Evolutionary conservation across 1,284 basidiomycete species (phyloP), one percentile per base, ranked within the genome.

Genomic region (Boletellus deceptivus): DNA sequence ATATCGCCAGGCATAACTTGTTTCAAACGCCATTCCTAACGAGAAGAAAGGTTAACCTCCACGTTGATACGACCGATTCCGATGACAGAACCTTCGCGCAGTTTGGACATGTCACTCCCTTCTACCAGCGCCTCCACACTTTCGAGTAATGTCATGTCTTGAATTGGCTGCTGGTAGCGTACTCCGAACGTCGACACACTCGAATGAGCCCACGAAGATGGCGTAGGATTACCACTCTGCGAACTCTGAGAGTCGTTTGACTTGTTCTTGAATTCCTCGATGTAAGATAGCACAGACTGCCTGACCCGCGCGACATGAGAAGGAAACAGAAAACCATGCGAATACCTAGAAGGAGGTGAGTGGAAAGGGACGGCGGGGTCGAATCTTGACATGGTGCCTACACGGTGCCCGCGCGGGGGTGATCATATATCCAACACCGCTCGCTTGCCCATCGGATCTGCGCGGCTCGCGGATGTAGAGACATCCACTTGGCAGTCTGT

Each of bases 391-490:
- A 42, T 39, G 52, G 47, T 44, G 75, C 88, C 64, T 75, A 92
- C 82, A 94, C 91, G 18, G 95, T 98, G 43, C 89, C 87, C 3
- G 90, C 84, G 47, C 93, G 88, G 0, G 96, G 96, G 71, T 98
- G 95, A 69, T 99, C 96, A 71, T 99, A 98, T 58, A 99, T 93
- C 92, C 93, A 98, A 70, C 96, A 98, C 25, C 86, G 83, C 67
- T 99, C 96, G 60, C 91, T 89, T 27, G 82, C 79, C 93, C 93
- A 98, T 48, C 92, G 82, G 35, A 99, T 83, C 57, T 86, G 79
- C 33, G 80, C 72, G 11, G 86, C 82, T 43, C 86, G 82, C 0
- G 96, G 96, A 72, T 98, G 95, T 51, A 86, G 67, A 33, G 81
- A 79, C 81, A 99, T 93, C 97, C 96, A 99, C 59, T 86, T 89